Base-by-base conservation (phyloP, 169 alveolate genomes). In the Plasmodium blacklocki region DNA sequence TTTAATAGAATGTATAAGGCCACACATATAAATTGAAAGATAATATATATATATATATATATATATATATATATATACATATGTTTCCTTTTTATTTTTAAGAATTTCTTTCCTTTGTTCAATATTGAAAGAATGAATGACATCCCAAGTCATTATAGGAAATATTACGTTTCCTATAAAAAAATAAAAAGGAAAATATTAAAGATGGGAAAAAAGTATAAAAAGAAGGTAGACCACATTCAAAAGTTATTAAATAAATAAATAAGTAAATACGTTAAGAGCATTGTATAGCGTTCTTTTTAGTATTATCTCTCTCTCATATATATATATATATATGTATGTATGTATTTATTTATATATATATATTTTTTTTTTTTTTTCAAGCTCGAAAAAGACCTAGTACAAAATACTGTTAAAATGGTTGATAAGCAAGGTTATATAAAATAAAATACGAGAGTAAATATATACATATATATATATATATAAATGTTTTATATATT, bases 381-480 rank as follows among this genome's bases (percentile, higher is more conserved):
- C 26, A 18, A 83, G 91, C 73, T 83, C 12, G 91, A 83, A 72
- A 83, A 83, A 59, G 91, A 58, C 49, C 18, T 83, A 12, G 58
- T 83, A 45, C 91, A 70, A 59, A 83, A 52, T 83, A 64, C 91
- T 1, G 91, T 56, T 15, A 83, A 72, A 39, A 60, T 26, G 67
- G 86, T 71, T 50, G 91, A 83, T 43, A 72, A 83, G 63, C 91
- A 63, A 29, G 85, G 89, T 78, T 23, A 78, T 45, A 43, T 18
- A 59, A 64, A 58, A 64, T 11, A 32, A 45, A n/a, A 7, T 7
- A 60, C 15, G 23, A 60, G 3, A 60, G 7, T 15, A 70, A 70
- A 23, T 23, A 23, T 23, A 43, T 5, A 64, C 2, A 64, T 2
- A 23, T 64, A 64, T 14, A 6, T n/a, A 3, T 19, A 19, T 14